These are phyloP conservation scores for Neocatenulostroma microsporum DNA, from an alignment of 2,329 filamentous ascomycete species.

Conservation along the genomic window DNA sequence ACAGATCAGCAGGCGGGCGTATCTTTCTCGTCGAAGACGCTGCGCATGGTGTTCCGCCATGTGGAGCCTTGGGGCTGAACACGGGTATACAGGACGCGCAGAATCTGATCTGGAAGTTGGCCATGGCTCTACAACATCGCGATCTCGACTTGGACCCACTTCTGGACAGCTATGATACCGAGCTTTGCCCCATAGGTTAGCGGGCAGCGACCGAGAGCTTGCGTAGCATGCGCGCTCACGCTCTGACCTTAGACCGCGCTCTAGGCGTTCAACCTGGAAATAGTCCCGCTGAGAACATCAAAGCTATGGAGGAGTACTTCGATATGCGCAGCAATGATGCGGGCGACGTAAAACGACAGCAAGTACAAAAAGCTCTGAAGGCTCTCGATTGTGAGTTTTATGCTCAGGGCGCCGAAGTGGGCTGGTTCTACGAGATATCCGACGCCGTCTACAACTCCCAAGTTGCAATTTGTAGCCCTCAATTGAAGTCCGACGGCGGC, in stretches of 20 bases:
- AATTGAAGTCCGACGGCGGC: background rate
- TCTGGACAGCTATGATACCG: conserved; percentile 28
- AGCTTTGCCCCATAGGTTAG: conserved; percentile 30
- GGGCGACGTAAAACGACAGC: conserved; percentile 13
- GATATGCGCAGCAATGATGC: conserved; percentile 17
- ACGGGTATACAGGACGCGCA: no score
- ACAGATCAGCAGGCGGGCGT: conserved; percentile 17
- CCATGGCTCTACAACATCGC: no score
- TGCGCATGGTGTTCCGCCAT: conserved; percentile 28
- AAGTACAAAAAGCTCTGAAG: conserved; percentile 21
- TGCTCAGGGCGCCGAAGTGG: conserved; percentile 27
- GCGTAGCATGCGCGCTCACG: conserved; percentile 26
- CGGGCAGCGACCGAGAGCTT: conserved; percentile 24
- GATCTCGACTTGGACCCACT: conserved; percentile 16
- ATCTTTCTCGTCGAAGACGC: conserved; percentile 34
- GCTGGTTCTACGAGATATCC: conserved; percentile 30
- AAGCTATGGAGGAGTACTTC: conserved; percentile 21
- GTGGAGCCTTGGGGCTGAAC: no score
- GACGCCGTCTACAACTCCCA: conserved; percentile 15
- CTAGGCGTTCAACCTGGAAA: conserved; percentile 24
- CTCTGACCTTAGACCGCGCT: conserved; percentile 26
- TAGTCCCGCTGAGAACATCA: conserved; percentile 17
- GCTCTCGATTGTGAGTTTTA: conserved; percentile 29
- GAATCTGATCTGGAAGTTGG: no score
- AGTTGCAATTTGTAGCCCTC: conserved; percentile 18